These are phyloP conservation scores for Cladosporium sp. DNA, from an alignment of 2,329 filamentous ascomycete species.

Conservation along the genomic window DNA sequence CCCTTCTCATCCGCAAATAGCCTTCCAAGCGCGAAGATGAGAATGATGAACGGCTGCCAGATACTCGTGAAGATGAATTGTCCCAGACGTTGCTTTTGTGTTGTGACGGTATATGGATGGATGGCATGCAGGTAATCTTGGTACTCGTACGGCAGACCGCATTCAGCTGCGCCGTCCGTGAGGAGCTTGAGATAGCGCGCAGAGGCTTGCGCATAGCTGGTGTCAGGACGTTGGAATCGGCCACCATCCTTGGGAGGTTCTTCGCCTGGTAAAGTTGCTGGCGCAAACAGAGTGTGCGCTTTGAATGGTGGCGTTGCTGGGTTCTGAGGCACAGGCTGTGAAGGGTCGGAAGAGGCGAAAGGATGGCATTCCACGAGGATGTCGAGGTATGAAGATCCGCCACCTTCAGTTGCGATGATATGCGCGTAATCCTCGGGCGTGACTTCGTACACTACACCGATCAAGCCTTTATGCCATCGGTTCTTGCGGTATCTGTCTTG, in stretches of 20 bases:
- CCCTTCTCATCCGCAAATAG: constrained; percentile 63
- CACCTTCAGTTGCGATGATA: constrained; percentile 88
- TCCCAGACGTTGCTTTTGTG: constrained; percentile 62
- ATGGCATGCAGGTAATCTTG: constrained; percentile 66
- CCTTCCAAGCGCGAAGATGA: constrained; percentile 48
- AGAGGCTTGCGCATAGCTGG: constrained; percentile 75
- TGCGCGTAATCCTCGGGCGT: constrained; percentile 74
- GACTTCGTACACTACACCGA: constrained; percentile 95
- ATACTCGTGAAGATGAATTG: constrained; percentile 56
- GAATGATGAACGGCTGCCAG: constrained; percentile 56
- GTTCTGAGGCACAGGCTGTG: constrained; percentile 58
- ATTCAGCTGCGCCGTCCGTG: constrained; percentile 71
- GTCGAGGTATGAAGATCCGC: constrained; percentile 78
- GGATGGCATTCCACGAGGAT: constrained; percentile 73
- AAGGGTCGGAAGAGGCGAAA: constrained; percentile 52
- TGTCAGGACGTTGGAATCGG: constrained; percentile 57
- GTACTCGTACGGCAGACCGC: constrained; percentile 75
- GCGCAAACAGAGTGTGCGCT: constrained; percentile 79
- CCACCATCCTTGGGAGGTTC: constrained; percentile 30
- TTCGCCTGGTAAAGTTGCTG: constrained; percentile 36
- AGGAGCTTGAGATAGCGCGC: constrained; percentile 79
- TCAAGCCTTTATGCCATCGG: constrained; percentile 73
- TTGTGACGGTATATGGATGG: constrained; percentile 67
- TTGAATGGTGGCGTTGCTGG: constrained; percentile 66
- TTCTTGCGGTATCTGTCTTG: constrained; percentile 47